A percentile compares a stretch with the other conserved stretches of the same genome.
Conservation (phyloP, 805 yeast genomes). For the Starmerella roubikii region DNA sequence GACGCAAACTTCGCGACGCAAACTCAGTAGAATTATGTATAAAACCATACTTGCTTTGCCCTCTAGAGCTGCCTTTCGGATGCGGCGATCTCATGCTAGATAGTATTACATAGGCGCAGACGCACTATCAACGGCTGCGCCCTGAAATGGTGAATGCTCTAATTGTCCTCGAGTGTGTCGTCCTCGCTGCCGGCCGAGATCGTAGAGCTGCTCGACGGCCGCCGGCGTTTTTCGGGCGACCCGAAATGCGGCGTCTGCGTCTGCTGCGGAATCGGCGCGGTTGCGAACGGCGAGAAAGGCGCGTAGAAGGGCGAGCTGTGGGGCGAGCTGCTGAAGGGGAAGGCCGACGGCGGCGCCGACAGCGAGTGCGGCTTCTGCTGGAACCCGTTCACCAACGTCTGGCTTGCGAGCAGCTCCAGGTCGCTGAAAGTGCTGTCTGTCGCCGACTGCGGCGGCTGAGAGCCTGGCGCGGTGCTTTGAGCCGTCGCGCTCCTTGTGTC, state of each 20-base stretch:
- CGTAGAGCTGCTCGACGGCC: constrained; percentile 27
- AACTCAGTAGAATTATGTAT: too few species aligned
- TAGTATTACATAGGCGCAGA: too few species aligned
- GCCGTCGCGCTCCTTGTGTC: constrained; percentile 6
- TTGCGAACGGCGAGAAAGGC: constrained; percentile 15
- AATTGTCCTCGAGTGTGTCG: constrained; percentile 20
- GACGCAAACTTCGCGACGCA: too few species aligned
- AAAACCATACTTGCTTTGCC: too few species aligned
- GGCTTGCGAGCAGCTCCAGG: constrained; percentile 42
- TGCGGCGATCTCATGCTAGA: too few species aligned
- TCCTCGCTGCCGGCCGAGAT: constrained; percentile 27
- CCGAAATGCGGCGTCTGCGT: constrained; percentile 18
- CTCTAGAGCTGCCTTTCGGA: too few species aligned
- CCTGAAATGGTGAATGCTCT: too few species aligned
- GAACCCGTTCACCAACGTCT: constrained; percentile 29
- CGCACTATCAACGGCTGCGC: too few species aligned
- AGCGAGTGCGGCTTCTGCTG: not conserved
- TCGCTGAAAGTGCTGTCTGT: constrained; percentile 28
- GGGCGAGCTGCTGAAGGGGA: constrained; percentile 11
- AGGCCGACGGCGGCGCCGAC: constrained; percentile 4
- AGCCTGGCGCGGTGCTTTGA: constrained; percentile 1
- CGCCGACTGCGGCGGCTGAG: not conserved
- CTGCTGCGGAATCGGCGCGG: constrained; percentile 10
- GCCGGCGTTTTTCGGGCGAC: constrained; percentile 17
- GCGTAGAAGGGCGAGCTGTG: constrained; percentile 13